phyloP scores from a whole-genome alignment of 108 stramenopile genomes.

The Stephanodiscus minutulus region DNA sequence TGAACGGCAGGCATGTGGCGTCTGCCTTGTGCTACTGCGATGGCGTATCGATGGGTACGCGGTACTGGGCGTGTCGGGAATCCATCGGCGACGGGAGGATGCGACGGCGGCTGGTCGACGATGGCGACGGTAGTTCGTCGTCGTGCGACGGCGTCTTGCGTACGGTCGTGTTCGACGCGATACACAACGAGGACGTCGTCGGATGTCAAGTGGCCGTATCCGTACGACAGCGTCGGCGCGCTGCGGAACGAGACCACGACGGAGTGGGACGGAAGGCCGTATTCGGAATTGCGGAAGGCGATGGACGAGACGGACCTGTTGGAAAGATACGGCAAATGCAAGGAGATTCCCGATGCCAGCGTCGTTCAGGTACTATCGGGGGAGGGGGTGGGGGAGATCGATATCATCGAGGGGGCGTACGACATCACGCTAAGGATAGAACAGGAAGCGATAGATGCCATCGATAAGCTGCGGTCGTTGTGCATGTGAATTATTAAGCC shows the following conservation, averaged over 20 bases:
- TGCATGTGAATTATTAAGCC: conserved; percentile 18
- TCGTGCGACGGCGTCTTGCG: conserved; percentile 70
- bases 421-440: conserved; percentile 60
- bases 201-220: conserved; percentile 62
- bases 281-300: conserved; percentile 21
- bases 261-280: conserved; percentile 60
- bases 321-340: conserved; percentile 39
- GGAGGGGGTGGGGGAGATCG: conserved; percentile 71
- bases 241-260: conserved; percentile 61
- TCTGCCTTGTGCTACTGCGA: conserved; percentile 73
- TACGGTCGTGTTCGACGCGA: conserved; percentile 68
- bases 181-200: conserved; percentile 56
- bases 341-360: conserved; percentile 18
- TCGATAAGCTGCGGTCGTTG: conserved; percentile 26
- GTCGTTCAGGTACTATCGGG: conserved; percentile 52
- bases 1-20: conserved; percentile 67
- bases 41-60: conserved; percentile 73
- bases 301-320: conserved; percentile 23
- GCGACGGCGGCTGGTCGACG: conserved; percentile 54
- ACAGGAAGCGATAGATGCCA: conserved; percentile 44
- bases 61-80: conserved; percentile 74
- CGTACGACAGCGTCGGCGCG: conserved; percentile 72
- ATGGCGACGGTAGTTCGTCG: no score
- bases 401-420: conserved; percentile 58
- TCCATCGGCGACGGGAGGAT: conserved; percentile 42